Conservation (phyloP, 441 rosid genomes). For the Theobroma grandiflorum region DNA sequence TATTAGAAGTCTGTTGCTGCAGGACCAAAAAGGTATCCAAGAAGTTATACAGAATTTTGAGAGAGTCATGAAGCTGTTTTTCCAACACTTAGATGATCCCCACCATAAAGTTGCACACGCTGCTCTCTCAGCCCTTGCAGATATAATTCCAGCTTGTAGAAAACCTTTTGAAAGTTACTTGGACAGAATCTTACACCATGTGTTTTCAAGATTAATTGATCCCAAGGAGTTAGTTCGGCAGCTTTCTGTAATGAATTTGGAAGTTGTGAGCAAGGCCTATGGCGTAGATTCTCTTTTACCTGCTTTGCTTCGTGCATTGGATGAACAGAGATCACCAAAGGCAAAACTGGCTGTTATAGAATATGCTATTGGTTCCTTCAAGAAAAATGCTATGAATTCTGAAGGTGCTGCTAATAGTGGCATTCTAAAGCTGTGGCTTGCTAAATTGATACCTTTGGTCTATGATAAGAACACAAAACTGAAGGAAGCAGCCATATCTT, state of each 20-base stretch:
- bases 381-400: conserved; percentile 72
- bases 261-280: conserved; percentile 88
- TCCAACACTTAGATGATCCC: conserved; percentile 98
- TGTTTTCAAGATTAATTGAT: conserved; percentile 91
- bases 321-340: conserved; percentile 98
- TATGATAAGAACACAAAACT: conserved; percentile 91
- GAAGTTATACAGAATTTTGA: conserved; percentile 94
- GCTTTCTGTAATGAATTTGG: conserved; percentile 84
- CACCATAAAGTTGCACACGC: conserved; percentile 99
- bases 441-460: conserved; percentile 82
- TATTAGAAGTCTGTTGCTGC: conserved; percentile 78
- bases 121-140: conserved; percentile 92
- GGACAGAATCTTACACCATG: conserved; percentile 93
- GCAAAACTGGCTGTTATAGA: conserved; percentile 98
- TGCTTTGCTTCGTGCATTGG: conserved; percentile 93
- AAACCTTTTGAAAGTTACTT: conserved; percentile 95
- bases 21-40: conserved; percentile 91
- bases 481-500: conserved; percentile 90
- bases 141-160: conserved; percentile 85
- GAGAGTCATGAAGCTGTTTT: conserved; percentile 97
- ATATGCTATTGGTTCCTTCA: conserved; percentile 85
- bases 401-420: conserved; percentile 90
- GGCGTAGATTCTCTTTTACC: conserved; percentile 89
- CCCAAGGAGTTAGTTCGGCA: conserved; percentile 96
- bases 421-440: conserved; percentile 93